phyloP scores from a whole-genome alignment of 2,329 filamentous ascomycete genomes.

The Alternaria alternata region DNA sequence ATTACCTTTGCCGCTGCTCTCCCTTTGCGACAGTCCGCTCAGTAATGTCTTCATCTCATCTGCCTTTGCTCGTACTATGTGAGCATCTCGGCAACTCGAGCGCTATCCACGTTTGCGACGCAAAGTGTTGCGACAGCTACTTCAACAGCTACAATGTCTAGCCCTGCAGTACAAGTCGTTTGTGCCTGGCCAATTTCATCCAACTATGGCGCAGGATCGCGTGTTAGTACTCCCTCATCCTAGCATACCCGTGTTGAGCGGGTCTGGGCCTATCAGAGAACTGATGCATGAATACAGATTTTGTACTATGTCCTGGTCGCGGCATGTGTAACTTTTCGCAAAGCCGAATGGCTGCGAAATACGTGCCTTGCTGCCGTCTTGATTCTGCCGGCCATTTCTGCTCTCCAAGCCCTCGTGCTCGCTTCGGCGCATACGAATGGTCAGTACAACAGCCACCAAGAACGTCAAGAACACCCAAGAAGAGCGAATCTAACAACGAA shows the following conservation, averaged over 20 bases:
- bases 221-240: conserved; percentile 52
- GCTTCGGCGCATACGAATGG: conserved; percentile 66
- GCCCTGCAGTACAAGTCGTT: conserved; percentile 54
- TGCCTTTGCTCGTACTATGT: conserved; percentile 40
- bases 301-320: conserved; percentile 66
- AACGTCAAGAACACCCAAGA: conserved; percentile 6
- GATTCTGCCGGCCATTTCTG: conserved; percentile 70
- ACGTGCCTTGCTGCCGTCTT: conserved; percentile 67
- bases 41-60: conserved; percentile 17
- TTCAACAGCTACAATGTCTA: conserved; percentile 20
- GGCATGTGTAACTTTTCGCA: conserved; percentile 69
- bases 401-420: conserved; percentile 69
- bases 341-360: conserved; percentile 67
- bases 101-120: conserved; percentile 29
- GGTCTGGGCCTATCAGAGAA: conserved; percentile 15
- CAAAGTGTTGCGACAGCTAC: conserved; percentile 19
- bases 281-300: conserved; percentile 52
- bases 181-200: conserved; percentile 66
- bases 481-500: conserved; percentile 17
- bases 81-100: conserved; percentile 43
- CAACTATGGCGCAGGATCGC: conserved; percentile 65
- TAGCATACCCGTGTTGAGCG: neutral
- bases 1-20: conserved; percentile 9
- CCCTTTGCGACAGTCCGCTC: conserved; percentile 11
- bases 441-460: conserved; percentile 47